Conservation (phyloP, 176 grass and related monocot genomes). For the Oryza brachyantha region DNA sequence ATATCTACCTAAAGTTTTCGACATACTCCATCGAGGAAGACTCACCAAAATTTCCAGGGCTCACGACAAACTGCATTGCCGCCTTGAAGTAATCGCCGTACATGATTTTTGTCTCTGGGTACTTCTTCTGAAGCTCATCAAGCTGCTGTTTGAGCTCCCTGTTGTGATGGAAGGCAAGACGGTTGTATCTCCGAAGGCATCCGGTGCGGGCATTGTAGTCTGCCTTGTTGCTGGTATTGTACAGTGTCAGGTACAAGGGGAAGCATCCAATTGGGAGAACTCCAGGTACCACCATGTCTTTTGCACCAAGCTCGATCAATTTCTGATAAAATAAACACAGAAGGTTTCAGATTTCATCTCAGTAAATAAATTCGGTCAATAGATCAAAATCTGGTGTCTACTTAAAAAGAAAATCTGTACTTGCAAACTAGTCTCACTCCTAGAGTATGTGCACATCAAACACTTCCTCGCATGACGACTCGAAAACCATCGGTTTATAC, state of each 20-base stretch:
- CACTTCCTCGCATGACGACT: not conserved
- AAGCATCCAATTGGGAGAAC: slow-evolving; percentile 88
- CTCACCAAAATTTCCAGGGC: slow-evolving; percentile 74
- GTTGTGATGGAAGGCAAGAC: slow-evolving; percentile 80
- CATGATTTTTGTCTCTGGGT: slow-evolving; percentile 73
- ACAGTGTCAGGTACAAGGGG: slow-evolving; percentile 78
- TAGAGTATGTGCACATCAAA: not conserved
- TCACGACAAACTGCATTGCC: slow-evolving; percentile 58
- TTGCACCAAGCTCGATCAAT: slow-evolving; percentile 74
- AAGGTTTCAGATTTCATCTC: not conserved
- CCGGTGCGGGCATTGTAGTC: slow-evolving; percentile 74
- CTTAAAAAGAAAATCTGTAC: not conserved
- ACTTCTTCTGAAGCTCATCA: slow-evolving; percentile 60
- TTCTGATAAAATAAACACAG: slow-evolving; percentile 41
- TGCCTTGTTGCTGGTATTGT: slow-evolving; percentile 52
- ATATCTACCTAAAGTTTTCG: not conserved
- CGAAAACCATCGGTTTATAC: not conserved
- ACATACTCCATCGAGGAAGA: not conserved
- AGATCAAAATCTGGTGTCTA: not conserved
- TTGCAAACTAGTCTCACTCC: not conserved
- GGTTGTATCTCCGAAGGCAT: slow-evolving; percentile 83
- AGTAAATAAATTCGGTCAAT: not conserved
- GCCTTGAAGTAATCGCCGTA: slow-evolving; percentile 85
- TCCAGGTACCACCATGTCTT: slow-evolving; percentile 71
- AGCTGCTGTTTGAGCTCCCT: slow-evolving; percentile 60